phyloP scores from a whole-genome alignment of 1,284 basidiomycete species.

The Flammula alnicola region DNA sequence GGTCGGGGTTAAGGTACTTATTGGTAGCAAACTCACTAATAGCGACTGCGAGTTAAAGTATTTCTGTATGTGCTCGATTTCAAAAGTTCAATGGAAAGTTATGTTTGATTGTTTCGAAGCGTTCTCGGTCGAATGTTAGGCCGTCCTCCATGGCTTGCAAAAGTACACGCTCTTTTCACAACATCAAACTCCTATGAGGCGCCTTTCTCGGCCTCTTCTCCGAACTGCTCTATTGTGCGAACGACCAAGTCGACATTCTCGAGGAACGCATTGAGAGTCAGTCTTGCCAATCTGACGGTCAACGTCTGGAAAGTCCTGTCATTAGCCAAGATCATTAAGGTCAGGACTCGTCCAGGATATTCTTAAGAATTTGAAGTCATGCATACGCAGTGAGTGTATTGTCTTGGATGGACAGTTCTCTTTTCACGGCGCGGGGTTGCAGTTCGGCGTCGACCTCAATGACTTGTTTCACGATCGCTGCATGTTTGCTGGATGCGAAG shows the following conservation, averaged over 20 bases:
- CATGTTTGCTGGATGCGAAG: conserved; percentile 74
- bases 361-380: not conserved
- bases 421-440: conserved; percentile 77
- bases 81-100: too few species aligned
- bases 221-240: conserved; percentile 82
- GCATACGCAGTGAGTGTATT: conserved; percentile 73
- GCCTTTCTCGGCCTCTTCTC: conserved; percentile 54
- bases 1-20: too few species aligned
- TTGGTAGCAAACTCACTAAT: too few species aligned
- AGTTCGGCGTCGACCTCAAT: conserved; percentile 87
- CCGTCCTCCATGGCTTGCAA: too few species aligned
- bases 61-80: too few species aligned
- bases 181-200: conserved; percentile 18
- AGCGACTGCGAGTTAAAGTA: too few species aligned
- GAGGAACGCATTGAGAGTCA: conserved; percentile 83
- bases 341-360: not conserved
- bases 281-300: conserved; percentile 82
- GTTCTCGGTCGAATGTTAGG: too few species aligned
- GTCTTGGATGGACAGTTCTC: conserved; percentile 68
- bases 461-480: conserved; percentile 75
- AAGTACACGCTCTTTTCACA: conserved; percentile 9
- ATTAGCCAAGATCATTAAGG: not conserved
- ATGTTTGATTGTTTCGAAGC: too few species aligned
- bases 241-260: conserved; percentile 87
- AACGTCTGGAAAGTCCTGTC: conserved; percentile 70